Conservation (phyloP, 495 filamentous ascomycete genomes). For the Tirmania nivea region DNA sequence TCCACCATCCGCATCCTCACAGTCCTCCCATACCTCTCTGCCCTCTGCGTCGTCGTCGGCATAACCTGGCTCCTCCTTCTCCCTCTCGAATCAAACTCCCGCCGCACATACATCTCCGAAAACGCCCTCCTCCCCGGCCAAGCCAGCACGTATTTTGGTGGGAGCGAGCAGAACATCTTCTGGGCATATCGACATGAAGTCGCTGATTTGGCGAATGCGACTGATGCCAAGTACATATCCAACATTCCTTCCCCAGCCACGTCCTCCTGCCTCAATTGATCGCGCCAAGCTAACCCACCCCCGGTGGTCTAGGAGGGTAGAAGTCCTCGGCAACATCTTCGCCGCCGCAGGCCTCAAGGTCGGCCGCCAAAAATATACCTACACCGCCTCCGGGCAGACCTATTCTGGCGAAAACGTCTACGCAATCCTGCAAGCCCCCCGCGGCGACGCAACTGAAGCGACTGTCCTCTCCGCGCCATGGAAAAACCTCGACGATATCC, state of each 20-base stretch:
- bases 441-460: conserved; percentile 94
- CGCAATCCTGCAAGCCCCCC: conserved; percentile 79
- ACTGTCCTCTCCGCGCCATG: conserved; percentile 80
- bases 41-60: conserved; percentile 70
- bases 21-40: conserved; percentile 61
- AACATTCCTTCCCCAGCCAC: conserved; percentile 1
- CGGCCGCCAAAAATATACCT: conserved; percentile 62
- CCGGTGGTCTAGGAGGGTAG: conserved; percentile 9
- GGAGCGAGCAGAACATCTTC: conserved; percentile 88
- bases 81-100: conserved; percentile 80
- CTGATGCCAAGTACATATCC: conserved; percentile 25
- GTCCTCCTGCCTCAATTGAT: background rate
- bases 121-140: conserved; percentile 94
- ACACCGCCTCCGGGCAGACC: conserved; percentile 46
- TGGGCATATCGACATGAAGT: conserved; percentile 78
- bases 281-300: background rate
- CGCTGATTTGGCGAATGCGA: conserved; percentile 33
- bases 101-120: conserved; percentile 88
- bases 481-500: conserved; percentile 55
- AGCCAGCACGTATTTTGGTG: conserved; percentile 91
- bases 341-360: conserved; percentile 60
- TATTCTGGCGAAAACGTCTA: conserved; percentile 80
- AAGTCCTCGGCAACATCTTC: conserved; percentile 52
- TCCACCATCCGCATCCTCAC: conserved; percentile 48
- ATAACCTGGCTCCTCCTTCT: conserved; percentile 82